These are phyloP conservation scores for Talaromyces ruber DNA, from an alignment of 495 filamentous ascomycete species.

Conservation along the genomic window DNA sequence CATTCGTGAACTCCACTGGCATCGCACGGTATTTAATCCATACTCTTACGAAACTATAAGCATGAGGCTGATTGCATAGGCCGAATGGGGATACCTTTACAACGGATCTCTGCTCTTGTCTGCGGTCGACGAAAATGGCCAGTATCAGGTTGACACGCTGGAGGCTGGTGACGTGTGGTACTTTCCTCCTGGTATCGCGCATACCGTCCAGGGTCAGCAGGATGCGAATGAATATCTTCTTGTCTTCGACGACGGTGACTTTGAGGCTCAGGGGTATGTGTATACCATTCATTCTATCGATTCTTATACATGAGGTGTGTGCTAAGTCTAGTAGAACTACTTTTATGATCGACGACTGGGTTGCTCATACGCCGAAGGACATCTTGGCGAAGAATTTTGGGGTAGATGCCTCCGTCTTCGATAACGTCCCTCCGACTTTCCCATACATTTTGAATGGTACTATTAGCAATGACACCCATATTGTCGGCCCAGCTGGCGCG, in stretches of 20 bases:
- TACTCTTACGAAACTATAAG: background rate
- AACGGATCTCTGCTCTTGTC: conserved; percentile 46
- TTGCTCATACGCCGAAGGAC: conserved; percentile 50
- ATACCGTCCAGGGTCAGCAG: conserved; percentile 48
- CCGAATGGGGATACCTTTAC: conserved; percentile 59
- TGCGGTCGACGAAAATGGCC: conserved; percentile 51
- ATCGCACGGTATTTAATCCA: conserved; percentile 42
- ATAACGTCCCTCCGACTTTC: conserved; percentile 44
- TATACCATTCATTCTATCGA: background rate
- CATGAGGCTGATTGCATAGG: conserved; percentile 22
- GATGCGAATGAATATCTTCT: conserved; percentile 60
- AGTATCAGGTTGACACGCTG: conserved; percentile 44
- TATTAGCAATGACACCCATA: conserved; percentile 37
- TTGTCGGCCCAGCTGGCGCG: conserved; percentile 32
- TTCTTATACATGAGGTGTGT: background rate
- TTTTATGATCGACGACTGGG: conserved; percentile 58
- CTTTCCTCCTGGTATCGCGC: conserved; percentile 55
- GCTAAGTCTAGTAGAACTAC: conserved; percentile 35
- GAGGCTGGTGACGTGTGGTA: conserved; percentile 59
- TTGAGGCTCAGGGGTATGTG: conserved; percentile 29
- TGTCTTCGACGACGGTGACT: conserved; percentile 54
- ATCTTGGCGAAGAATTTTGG: conserved; percentile 61
- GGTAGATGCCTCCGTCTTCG: conserved; percentile 45
- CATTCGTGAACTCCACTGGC: conserved; percentile 59
- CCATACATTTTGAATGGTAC: conserved; percentile 54